Evolutionary conservation across 805 yeast species (phyloP).

Genomic region (Candida morakotiae): DNA sequence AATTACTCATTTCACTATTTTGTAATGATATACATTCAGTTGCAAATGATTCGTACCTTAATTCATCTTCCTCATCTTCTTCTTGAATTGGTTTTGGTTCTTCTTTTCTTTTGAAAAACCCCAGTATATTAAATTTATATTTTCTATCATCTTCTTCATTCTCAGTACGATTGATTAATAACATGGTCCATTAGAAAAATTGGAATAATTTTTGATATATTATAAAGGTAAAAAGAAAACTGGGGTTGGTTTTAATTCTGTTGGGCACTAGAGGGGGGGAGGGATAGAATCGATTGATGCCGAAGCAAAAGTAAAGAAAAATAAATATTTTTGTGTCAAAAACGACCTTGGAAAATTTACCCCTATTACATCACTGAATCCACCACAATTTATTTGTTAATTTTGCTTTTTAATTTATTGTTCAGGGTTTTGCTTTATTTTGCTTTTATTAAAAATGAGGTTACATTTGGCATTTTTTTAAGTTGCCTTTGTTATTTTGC

Average conservation of each 20-base stretch:
- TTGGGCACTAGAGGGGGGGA: background rate
- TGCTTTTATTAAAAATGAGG: no score
- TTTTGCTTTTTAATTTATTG: no score
- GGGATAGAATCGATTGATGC: slow-evolving; percentile 1
- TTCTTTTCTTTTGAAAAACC: slow-evolving; percentile 5
- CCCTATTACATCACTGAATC: background rate
- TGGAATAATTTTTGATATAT: background rate
- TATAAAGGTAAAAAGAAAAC: background rate
- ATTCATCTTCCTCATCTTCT: background rate
- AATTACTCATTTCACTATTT: slow-evolving; percentile 34
- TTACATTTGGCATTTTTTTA: no score
- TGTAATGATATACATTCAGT: slow-evolving; percentile 35
- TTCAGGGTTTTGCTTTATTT: no score
- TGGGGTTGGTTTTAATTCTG: slow-evolving; percentile 1
- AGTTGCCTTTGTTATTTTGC: no score
- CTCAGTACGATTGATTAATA: slow-evolving; percentile 6
- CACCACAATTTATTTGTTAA: no score
- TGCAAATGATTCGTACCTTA: slow-evolving; percentile 25
- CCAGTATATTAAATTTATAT: slow-evolving; percentile 7
- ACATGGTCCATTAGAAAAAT: slow-evolving; percentile 2
- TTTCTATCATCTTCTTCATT: slow-evolving; percentile 6
- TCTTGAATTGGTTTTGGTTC: background rate
- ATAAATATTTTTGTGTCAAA: background rate
- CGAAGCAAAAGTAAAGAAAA: background rate
- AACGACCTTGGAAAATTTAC: background rate